A percentile compares a stretch with the other conserved stretches of the same genome.
Conservation (phyloP, 345 rosid genomes). For the Ceriops zippeliana region DNA sequence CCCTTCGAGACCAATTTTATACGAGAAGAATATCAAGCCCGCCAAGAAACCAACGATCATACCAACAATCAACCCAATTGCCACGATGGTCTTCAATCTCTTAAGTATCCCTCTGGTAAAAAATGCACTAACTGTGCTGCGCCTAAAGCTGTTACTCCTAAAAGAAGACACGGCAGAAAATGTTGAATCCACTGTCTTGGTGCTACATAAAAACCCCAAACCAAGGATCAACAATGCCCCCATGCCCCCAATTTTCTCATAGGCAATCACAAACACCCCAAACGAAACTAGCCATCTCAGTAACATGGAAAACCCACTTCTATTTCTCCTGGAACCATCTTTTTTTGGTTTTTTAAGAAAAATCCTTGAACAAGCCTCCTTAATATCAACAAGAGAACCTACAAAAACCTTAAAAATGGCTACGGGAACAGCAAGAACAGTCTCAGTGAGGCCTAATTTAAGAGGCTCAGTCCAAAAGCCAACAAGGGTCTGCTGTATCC, state of each 20-base stretch:
- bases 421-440: constrained; percentile 77
- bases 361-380: constrained; percentile 53
- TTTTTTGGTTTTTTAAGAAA: constrained; percentile 53
- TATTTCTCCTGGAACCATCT: constrained; percentile 24
- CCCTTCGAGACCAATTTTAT: constrained; percentile 90
- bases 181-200: constrained; percentile 58
- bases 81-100: constrained; percentile 67
- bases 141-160: constrained; percentile 62
- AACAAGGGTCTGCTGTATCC: constrained; percentile 81
- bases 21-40: constrained; percentile 77
- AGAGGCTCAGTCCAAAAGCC: constrained; percentile 84
- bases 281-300: constrained; percentile 74
- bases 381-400: constrained; percentile 68
- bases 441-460: constrained; percentile 81
- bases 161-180: constrained; percentile 68
- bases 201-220: constrained; percentile 60
- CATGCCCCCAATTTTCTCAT: constrained; percentile 60
- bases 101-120: constrained; percentile 77
- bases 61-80: constrained; percentile 75
- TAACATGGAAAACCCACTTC: constrained; percentile 67
- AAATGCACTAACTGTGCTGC: constrained; percentile 51
- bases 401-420: constrained; percentile 65
- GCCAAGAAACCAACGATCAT: constrained; percentile 71
- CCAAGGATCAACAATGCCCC: constrained; percentile 66
- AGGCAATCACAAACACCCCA: constrained; percentile 72